A percentile compares a stretch with the other conserved stretches of the same genome.
Evolutionary conservation across 163 green algal genomes (phyloP).

Genomic region (Smithsoniella earleae): DNA sequence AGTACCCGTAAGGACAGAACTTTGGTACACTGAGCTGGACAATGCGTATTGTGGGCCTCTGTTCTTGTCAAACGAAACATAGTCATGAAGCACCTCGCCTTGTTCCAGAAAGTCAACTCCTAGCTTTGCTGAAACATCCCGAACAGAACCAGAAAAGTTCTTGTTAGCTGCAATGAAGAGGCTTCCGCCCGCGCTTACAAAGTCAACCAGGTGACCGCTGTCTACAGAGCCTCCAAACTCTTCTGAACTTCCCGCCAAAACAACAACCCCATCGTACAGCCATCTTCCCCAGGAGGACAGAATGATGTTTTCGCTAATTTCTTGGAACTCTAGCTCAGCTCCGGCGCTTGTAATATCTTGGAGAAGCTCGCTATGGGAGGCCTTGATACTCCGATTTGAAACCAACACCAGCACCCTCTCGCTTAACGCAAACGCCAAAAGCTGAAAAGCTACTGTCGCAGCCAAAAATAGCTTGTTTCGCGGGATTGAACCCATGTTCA

Average conservation of each 20-base stretch:
- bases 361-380: slow-evolving; percentile 11
- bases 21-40: background rate
- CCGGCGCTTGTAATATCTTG: background rate
- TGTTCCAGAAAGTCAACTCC: slow-evolving; percentile 19
- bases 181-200: background rate
- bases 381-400: background rate
- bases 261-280: slow-evolving; percentile 20
- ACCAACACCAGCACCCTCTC: slow-evolving; percentile 12
- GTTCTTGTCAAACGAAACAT: background rate
- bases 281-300: slow-evolving; percentile 2
- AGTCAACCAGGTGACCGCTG: background rate
- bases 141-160: background rate
- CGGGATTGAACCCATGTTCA: no score
- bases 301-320: background rate
- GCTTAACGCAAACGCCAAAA: background rate
- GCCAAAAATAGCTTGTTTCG: no score
- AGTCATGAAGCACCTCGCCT: background rate
- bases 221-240: slow-evolving; percentile 25
- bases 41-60: background rate
- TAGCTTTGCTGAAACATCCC: background rate
- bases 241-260: background rate
- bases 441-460: background rate
- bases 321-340: background rate
- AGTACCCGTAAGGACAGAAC: slow-evolving; percentile 1
- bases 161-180: slow-evolving; percentile 8